Evolutionary conservation across 108 stramenopile species (phyloP).

Genomic region (Cyclostephanos tholiformis): DNA sequence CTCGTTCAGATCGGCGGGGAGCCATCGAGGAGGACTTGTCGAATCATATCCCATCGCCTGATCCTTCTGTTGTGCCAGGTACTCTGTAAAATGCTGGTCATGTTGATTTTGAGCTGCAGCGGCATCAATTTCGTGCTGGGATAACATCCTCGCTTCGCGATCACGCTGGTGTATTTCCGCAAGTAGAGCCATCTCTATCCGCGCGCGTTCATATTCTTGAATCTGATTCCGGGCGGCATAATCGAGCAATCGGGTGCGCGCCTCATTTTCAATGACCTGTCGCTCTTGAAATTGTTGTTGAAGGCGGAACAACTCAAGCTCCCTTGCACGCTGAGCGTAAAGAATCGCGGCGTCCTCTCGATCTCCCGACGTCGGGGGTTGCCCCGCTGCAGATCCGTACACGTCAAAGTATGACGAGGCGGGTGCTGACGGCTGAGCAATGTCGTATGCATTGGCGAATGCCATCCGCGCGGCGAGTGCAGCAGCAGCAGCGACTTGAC

Average conservation of each 20-base stretch:
- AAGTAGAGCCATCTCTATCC: conserved; percentile 43
- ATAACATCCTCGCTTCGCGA: conserved; percentile 24
- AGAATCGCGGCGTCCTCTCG: conserved; percentile 24
- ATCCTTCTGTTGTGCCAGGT: not conserved
- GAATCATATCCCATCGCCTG: conserved; percentile 6
- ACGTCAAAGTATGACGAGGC: conserved; percentile 21
- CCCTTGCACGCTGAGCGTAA: conserved; percentile 21
- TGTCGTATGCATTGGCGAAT: conserved; percentile 36
- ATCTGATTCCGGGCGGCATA: conserved; percentile 39
- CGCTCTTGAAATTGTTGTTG: conserved; percentile 44
- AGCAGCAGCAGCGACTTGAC: conserved; percentile 33
- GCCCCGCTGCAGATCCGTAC: conserved; percentile 23
- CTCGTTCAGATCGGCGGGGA: not conserved
- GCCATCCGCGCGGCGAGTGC: conserved; percentile 44
- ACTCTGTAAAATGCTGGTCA: conserved; percentile 7
- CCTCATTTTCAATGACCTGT: conserved; percentile 30
- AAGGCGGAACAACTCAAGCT: conserved; percentile 40
- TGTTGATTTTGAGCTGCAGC: conserved; percentile 12
- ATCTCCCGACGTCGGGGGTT: conserved; percentile 7
- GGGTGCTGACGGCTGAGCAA: conserved; percentile 12
- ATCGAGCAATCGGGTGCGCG: conserved; percentile 35
- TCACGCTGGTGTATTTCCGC: conserved; percentile 44
- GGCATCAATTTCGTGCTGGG: conserved; percentile 14
- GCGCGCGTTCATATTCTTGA: conserved; percentile 36
- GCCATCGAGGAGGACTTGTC: not conserved